Conservation (phyloP, 2,329 filamentous ascomycete species). For the Periglandula ipomoeae region DNA sequence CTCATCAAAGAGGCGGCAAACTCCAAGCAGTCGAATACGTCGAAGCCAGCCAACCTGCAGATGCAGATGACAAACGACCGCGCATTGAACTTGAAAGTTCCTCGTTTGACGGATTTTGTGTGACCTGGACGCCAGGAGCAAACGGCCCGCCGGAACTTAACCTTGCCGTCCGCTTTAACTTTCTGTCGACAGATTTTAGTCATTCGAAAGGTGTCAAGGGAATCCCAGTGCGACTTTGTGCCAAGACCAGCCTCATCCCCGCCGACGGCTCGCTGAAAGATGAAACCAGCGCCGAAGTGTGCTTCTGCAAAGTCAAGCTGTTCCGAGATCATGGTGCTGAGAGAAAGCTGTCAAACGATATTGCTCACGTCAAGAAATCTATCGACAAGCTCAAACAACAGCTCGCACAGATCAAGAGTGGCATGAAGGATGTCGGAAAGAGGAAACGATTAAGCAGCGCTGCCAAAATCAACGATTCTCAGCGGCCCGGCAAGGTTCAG, state of each 20-base stretch:
- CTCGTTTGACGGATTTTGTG: slow-evolving; percentile 90
- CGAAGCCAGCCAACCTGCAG: slow-evolving; percentile 50
- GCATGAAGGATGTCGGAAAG: slow-evolving; percentile 58
- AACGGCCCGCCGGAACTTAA: slow-evolving; percentile 67
- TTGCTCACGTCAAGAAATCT: slow-evolving; percentile 89
- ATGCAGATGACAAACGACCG: slow-evolving; percentile 56
- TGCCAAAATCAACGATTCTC: slow-evolving; percentile 36
- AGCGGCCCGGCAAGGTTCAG: slow-evolving; percentile 69
- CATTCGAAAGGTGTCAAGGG: slow-evolving; percentile 98
- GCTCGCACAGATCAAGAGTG: slow-evolving; percentile 66
- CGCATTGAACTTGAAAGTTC: slow-evolving; percentile 63
- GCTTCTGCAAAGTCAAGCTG: slow-evolving; percentile 93
- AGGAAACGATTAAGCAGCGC: slow-evolving; percentile 47
- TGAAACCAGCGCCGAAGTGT: slow-evolving; percentile 56
- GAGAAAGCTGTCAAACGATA: slow-evolving; percentile 87
- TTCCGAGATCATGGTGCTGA: slow-evolving; percentile 95
- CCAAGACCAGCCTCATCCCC: slow-evolving; percentile 69
- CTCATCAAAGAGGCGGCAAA: slow-evolving; percentile 85
- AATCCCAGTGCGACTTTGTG: slow-evolving; percentile 85
- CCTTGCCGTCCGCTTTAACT: slow-evolving; percentile 92
- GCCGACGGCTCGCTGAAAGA: slow-evolving; percentile 40
- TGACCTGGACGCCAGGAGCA: slow-evolving; percentile 72
- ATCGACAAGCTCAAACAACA: slow-evolving; percentile 96
- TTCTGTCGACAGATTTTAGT: slow-evolving; percentile 95
- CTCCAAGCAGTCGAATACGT: slow-evolving; percentile 94